phyloP scores from a whole-genome alignment of 257 asterid genomes.

The Cinchona pubescens region DNA sequence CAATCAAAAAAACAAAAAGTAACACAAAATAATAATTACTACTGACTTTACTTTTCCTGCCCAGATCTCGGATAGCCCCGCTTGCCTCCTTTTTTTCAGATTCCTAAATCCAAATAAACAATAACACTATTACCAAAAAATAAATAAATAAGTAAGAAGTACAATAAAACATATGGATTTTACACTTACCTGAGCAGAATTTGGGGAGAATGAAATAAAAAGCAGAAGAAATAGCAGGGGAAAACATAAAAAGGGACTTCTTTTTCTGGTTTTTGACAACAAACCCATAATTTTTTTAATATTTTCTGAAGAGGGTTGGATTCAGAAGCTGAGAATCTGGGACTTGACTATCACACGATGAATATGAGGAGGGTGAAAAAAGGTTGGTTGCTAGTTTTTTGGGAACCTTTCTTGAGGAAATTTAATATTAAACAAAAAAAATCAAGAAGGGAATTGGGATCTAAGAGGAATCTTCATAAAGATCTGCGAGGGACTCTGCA shows the following conservation, averaged over 20 bases:
- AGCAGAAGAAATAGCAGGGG: conserved; percentile 15
- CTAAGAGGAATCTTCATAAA: conserved; percentile 11
- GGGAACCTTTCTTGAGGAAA: conserved; percentile 8
- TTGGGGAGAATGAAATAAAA: conserved; percentile 5
- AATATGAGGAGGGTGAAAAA: background rate
- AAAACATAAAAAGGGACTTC: conserved; percentile 10
- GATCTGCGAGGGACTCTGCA: conserved; percentile 5
- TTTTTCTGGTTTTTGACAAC: conserved; percentile 10
- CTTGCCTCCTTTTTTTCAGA: conserved; percentile 37
- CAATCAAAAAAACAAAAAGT: conserved; percentile 9
- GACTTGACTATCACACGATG: background rate
- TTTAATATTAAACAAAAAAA: background rate
- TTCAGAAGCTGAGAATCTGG: conserved; percentile 1
- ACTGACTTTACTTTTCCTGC: conserved; percentile 73
- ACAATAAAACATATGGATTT: background rate
- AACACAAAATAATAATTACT: background rate
- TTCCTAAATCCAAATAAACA: conserved; percentile 33
- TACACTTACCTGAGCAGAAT: conserved; percentile 30
- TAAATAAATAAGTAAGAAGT: background rate
- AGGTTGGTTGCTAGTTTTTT: background rate
- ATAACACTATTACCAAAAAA: background rate
- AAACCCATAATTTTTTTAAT: conserved; percentile 20
- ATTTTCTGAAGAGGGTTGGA: background rate
- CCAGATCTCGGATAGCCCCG: conserved; percentile 48
- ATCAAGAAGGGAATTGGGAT: conserved; percentile 8